phyloP scores from a whole-genome alignment of 176 grass and related monocot species.

The Aegilops bicornis region DNA sequence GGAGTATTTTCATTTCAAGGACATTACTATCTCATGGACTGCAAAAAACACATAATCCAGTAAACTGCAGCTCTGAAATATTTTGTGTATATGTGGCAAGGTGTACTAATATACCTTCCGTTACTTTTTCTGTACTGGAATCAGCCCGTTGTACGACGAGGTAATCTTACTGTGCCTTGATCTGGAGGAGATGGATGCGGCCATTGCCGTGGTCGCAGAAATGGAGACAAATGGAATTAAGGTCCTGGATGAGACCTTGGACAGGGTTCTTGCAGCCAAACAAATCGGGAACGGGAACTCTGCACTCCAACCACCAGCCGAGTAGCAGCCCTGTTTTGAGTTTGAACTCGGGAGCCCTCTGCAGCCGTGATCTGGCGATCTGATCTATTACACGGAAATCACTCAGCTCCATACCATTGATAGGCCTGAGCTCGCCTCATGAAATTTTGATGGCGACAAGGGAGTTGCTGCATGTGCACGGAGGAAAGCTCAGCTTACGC shows the following conservation, averaged over 20 bases:
- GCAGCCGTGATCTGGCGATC: background rate
- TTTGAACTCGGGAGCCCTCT: background rate
- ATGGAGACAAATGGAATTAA: conserved; percentile 91
- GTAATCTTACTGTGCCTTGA: conserved; percentile 79
- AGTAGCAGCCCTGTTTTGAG: conserved; percentile 16
- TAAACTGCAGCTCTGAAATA: background rate
- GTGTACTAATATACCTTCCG: conserved; percentile 14
- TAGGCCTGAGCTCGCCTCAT: background rate
- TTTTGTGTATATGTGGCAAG: background rate
- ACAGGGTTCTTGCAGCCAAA: conserved; percentile 80
- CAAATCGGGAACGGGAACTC: conserved; percentile 54
- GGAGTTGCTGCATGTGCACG: background rate
- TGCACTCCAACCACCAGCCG: conserved; percentile 20
- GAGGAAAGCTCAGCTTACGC: background rate
- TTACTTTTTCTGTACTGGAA: conserved; percentile 22
- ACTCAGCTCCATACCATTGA: background rate
- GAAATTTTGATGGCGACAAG: background rate
- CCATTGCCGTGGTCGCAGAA: conserved; percentile 84
- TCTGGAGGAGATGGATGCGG: conserved; percentile 76
- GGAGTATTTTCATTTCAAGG: background rate
- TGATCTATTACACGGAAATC: background rate
- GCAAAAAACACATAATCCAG: background rate
- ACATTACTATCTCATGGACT: background rate
- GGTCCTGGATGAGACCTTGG: conserved; percentile 76
- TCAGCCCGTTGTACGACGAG: conserved; percentile 85